These are phyloP conservation scores for Cladosporium cucumerinum DNA, from an alignment of 2,329 filamentous ascomycete genomes.

Conservation along the genomic window DNA sequence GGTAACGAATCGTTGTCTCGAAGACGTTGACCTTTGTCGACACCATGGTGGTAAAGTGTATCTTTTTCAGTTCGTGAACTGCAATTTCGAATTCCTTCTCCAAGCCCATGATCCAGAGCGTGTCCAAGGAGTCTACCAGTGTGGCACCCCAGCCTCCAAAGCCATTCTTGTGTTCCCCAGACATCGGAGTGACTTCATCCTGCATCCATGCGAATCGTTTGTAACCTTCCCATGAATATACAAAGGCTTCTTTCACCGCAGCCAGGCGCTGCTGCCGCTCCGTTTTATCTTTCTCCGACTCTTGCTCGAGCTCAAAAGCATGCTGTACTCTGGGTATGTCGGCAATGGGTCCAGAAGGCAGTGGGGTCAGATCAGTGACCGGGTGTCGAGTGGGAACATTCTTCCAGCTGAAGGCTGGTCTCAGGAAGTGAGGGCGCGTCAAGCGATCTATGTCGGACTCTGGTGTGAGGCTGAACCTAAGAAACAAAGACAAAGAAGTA, in stretches of 20 bases:
- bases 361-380: slow-evolving; percentile 65
- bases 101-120: slow-evolving; percentile 70
- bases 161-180: slow-evolving; percentile 65
- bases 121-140: slow-evolving; percentile 72
- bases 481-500: slow-evolving; percentile 23
- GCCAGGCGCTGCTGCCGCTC: slow-evolving; percentile 62
- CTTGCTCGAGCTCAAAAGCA: slow-evolving; percentile 64
- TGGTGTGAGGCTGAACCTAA: slow-evolving; percentile 4
- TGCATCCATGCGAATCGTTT: slow-evolving; percentile 76
- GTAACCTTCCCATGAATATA: slow-evolving; percentile 79
- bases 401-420: slow-evolving; percentile 32
- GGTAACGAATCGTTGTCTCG: slow-evolving; percentile 68
- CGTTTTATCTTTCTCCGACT: slow-evolving; percentile 57
- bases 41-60: slow-evolving; percentile 59
- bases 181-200: slow-evolving; percentile 72
- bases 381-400: slow-evolving; percentile 56
- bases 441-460: slow-evolving; percentile 22
- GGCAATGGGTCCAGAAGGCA: slow-evolving; percentile 69
- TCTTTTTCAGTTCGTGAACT: slow-evolving; percentile 54
- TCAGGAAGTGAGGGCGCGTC: slow-evolving; percentile 26
- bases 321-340: slow-evolving; percentile 74
- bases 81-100: slow-evolving; percentile 63
- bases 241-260: slow-evolving; percentile 69
- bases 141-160: slow-evolving; percentile 94
- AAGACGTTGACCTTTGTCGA: slow-evolving; percentile 60